Percentiles rank a stretch among this genome's conserved stretches.
phyloP scores from a whole-genome alignment of 257 asterid species.

The Solanum pimpinellifolium region DNA sequence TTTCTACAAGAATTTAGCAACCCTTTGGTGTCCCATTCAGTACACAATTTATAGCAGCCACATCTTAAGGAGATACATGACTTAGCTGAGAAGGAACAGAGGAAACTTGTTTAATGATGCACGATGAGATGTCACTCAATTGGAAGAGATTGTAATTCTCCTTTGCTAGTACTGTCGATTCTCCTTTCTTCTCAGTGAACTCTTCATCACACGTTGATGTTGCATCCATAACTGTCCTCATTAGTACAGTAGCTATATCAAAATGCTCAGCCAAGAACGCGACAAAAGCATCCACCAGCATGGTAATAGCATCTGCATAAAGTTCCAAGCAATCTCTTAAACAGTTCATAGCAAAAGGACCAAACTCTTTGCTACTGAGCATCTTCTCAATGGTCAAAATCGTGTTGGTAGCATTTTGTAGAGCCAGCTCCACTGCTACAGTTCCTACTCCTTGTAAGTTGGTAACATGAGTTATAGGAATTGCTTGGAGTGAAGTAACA shows the following conservation, averaged over 20 bases:
- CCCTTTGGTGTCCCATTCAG: not conserved
- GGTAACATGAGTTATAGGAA: not conserved
- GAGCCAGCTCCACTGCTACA: slow-evolving; percentile 12
- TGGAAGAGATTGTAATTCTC: slow-evolving; percentile 14
- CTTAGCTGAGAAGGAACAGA: not conserved
- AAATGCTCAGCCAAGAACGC: not conserved
- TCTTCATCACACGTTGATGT: slow-evolving; percentile 8
- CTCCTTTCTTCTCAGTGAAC: slow-evolving; percentile 10
- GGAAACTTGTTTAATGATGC: slow-evolving; percentile 8
- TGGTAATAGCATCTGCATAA: not conserved
- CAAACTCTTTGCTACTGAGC: not conserved
- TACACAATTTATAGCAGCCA: not conserved
- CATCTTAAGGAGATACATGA: not conserved
- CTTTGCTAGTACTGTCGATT: not conserved
- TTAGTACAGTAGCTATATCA: slow-evolving; percentile 1
- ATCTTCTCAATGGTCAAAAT: not conserved
- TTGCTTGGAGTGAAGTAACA: slow-evolving; percentile 9
- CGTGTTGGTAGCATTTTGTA: slow-evolving; percentile 11
- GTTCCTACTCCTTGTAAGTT: slow-evolving; percentile 6
- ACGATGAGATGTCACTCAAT: slow-evolving; percentile 2
- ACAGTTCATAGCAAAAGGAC: not conserved
- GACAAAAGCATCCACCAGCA: slow-evolving; percentile 1
- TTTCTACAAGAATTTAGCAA: not conserved
- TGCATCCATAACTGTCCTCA: slow-evolving; percentile 11
- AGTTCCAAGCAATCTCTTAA: slow-evolving; percentile 14